Evolutionary conservation across 208 protist species (phyloP).

Genomic region (Leishmania arabica): DNA sequence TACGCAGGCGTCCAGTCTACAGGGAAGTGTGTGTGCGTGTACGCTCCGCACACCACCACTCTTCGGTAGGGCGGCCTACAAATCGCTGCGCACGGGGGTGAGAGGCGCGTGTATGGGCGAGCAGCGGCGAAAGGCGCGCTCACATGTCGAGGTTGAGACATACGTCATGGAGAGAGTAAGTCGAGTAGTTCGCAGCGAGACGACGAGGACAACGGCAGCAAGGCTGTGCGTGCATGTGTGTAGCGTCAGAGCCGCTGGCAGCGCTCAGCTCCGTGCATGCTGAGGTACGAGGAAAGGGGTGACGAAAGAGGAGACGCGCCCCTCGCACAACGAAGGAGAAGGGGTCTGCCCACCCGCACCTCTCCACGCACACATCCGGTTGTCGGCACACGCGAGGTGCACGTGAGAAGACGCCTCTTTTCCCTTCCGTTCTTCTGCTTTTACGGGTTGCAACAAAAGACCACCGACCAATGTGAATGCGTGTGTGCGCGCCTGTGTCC

Average conservation of each 20-base stretch:
- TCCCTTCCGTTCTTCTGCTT: not conserved
- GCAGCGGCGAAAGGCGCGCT: not conserved
- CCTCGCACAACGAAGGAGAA: not conserved
- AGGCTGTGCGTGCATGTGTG: not conserved
- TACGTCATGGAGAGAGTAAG: too few species aligned
- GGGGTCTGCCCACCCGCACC: too few species aligned
- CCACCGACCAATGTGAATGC: too few species aligned
- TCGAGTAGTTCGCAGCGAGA: not conserved
- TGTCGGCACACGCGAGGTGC: not conserved
- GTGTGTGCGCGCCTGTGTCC: too few species aligned
- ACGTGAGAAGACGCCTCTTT: too few species aligned
- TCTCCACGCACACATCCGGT: not conserved
- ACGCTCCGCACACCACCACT: not conserved
- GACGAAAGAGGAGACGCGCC: not conserved
- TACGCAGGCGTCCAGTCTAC: not conserved
- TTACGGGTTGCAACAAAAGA: not conserved
- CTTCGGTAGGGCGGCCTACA: not conserved
- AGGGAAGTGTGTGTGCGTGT: not conserved
- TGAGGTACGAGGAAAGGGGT: not conserved
- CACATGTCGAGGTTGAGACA: not conserved
- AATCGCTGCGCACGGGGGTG: not conserved
- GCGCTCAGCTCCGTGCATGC: not conserved
- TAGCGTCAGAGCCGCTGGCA: not conserved
- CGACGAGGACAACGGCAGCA: not conserved
- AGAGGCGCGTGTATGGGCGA: not conserved